Conservation (phyloP, 2,329 filamentous ascomycete genomes). For the Pseudopyricularia javanii region DNA sequence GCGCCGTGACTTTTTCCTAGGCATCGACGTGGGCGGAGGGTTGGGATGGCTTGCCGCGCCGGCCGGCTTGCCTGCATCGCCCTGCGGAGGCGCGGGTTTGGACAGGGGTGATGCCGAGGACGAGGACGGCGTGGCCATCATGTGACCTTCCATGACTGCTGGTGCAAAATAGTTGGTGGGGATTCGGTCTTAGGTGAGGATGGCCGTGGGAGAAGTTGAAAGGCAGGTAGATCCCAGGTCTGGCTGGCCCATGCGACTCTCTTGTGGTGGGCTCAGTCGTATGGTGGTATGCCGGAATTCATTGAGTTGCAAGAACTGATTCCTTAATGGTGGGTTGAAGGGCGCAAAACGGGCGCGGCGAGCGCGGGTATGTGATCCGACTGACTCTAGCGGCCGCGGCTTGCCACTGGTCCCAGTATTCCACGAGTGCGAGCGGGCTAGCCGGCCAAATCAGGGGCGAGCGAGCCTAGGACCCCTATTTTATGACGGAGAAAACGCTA, state of each 20-base stretch:
- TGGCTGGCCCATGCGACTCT: no score
- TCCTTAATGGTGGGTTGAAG: no score
- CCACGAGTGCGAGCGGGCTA: not conserved
- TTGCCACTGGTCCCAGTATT: not conserved
- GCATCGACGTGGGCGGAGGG: constrained; percentile 4
- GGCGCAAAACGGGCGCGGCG: no score
- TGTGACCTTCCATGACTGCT: not conserved
- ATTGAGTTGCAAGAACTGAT: no score
- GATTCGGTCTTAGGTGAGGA: not conserved
- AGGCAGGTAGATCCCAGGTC: no score
- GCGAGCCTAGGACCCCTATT: not conserved
- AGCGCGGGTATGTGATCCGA: not conserved
- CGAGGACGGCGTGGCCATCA: not conserved
- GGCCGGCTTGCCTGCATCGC: not conserved
- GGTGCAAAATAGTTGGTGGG: not conserved
- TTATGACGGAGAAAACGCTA: not conserved
- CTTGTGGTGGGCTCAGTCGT: no score
- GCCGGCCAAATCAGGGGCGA: not conserved
- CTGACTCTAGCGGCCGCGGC: not conserved
- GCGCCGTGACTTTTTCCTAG: constrained; percentile 39
- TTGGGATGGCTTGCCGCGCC: not conserved
- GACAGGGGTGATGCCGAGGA: not conserved
- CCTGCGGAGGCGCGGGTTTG: not conserved
- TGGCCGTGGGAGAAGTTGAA: not conserved
- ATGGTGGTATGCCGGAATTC: no score